Percentiles rank a stretch among this genome's conserved stretches.
Evolutionary conservation across 208 protist species (phyloP).

Genomic region (Leishmania gerbilli): DNA sequence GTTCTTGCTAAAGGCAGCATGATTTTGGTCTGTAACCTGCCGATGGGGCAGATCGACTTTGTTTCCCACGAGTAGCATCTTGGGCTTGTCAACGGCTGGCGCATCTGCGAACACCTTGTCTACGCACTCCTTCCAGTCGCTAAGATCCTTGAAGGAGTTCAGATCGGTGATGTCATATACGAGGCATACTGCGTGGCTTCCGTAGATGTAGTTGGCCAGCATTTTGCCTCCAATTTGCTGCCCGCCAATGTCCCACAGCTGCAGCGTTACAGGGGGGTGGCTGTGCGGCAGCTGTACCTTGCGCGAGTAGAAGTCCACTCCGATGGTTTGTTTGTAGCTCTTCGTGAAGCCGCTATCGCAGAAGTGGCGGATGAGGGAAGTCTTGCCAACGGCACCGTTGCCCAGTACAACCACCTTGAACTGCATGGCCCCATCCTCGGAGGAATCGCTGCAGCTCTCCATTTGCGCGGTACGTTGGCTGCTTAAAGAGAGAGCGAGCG

Average conservation of each 20-base stretch:
- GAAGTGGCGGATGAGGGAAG: conserved; percentile 90
- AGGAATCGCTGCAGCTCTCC: conserved; percentile 74
- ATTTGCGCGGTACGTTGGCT: conserved; percentile 25
- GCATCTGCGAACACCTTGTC: conserved; percentile 15
- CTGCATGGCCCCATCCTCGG: conserved; percentile 40
- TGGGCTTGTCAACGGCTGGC: conserved; percentile 32
- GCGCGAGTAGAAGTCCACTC: conserved; percentile 96
- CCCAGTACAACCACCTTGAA: conserved; percentile 85
- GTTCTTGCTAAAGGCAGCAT: conserved; percentile 65
- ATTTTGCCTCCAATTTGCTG: conserved; percentile 95
- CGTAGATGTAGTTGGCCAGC: conserved; percentile 94
- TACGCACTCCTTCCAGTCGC: conserved; percentile 90
- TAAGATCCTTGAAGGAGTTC: conserved; percentile 91
- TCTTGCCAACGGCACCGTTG: conserved; percentile 93
- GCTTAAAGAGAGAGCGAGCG: background rate
- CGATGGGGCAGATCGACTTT: conserved; percentile 93
- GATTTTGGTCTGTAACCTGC: conserved; percentile 68
- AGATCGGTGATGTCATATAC: conserved; percentile 95
- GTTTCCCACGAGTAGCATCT: conserved; percentile 89
- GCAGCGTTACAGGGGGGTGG: conserved; percentile 66
- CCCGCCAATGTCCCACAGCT: conserved; percentile 96
- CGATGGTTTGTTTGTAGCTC: conserved; percentile 96
- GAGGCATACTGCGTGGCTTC: conserved; percentile 89
- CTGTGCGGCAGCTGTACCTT: conserved; percentile 71
- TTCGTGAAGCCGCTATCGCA: conserved; percentile 81